A percentile compares a stretch with the other conserved stretches of the same genome.
Evolutionary conservation across 2,329 filamentous ascomycete genomes (phyloP).

Genomic region (Cladosporium sp.): DNA sequence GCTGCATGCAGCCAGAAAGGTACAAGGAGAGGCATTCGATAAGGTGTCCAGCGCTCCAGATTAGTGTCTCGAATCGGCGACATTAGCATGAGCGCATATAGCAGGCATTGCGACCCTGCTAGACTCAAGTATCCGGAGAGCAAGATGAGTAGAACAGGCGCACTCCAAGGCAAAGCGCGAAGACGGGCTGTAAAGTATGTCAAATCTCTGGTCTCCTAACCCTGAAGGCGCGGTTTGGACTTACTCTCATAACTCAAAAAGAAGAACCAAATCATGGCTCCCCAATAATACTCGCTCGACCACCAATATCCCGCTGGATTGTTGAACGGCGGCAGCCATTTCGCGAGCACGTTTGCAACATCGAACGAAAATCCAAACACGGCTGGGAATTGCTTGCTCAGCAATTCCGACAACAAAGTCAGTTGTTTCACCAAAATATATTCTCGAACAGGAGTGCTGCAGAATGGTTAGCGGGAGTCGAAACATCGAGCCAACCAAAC

Average conservation of each 20-base stretch:
- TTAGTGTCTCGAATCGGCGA: slow-evolving; percentile 14
- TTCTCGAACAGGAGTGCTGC: neutral
- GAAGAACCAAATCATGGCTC: slow-evolving; percentile 6
- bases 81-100: slow-evolving; percentile 16
- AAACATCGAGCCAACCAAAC: neutral
- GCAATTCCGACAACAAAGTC: neutral
- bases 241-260: slow-evolving; percentile 20
- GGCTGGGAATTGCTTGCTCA: neutral
- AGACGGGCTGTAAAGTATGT: slow-evolving; percentile 7
- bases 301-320: slow-evolving; percentile 12
- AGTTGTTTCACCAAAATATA: neutral
- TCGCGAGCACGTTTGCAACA: neutral
- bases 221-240: neutral
- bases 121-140: slow-evolving; percentile 4
- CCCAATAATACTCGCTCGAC: slow-evolving; percentile 9
- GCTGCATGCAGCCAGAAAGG: slow-evolving; percentile 2
- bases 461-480: neutral
- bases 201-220: neutral
- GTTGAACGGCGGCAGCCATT: neutral
- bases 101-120: slow-evolving; percentile 12
- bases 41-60: slow-evolving; percentile 20
- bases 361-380: neutral
- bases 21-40: neutral
- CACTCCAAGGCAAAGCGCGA: slow-evolving; percentile 16
- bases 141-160: neutral